Base-by-base conservation (phyloP, 2,329 filamentous ascomycete genomes). In the Ophiocordyceps camponoti-leonardi region DNA sequence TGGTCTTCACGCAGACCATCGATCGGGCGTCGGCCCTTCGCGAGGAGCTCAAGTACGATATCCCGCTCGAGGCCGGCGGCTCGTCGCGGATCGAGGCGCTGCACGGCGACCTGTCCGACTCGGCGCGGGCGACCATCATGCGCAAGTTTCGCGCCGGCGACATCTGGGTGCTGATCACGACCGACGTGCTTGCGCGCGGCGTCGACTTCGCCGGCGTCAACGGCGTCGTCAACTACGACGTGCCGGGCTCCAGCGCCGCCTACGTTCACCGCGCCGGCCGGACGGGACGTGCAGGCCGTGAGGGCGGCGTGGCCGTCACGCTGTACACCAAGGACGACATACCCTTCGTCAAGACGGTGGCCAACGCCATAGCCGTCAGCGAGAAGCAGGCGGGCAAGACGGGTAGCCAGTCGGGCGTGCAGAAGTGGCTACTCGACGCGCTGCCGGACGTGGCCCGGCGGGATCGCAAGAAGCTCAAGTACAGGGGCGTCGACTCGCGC, bases 241-340 rank as follows among this genome's bases (percentile, higher is more conserved):
- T 95, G 10, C 92, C 92, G 0, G 86, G 81, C n/a, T 88, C 84
- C 0, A 83, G 83, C 6, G 90, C 88, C 0, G 79, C 79, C 1
- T 98, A 98, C 58, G 83, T 98, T 7, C 92, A 98, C 64, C 84
- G 92, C 12, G 87, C 92, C 0, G 92, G 92, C 0, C 77, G 92
- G 42, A 96, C 92, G 0, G 92, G 90, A 0, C 75, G 92, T 20
- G 92, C 88, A 0, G 92, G 92, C 0, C 75, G 88, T 22, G 78
- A 84, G 55, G 88, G 88, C 19, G 92, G 92, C 43, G 76, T 94
- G 4, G 88, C 87, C 0, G 82, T 98, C 1, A 98, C 92, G 0
- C 82, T 94, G 48, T 98, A 94, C 63, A 96, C 90, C 0, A 86
- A 92, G 60, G 92, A 95, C 49, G 92, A 98, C 57, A 82, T 96